Percentiles rank a stretch among this genome's conserved stretches.
phyloP scores from a whole-genome alignment of 1,284 basidiomycete genomes.

The Gomphus bonarii region DNA sequence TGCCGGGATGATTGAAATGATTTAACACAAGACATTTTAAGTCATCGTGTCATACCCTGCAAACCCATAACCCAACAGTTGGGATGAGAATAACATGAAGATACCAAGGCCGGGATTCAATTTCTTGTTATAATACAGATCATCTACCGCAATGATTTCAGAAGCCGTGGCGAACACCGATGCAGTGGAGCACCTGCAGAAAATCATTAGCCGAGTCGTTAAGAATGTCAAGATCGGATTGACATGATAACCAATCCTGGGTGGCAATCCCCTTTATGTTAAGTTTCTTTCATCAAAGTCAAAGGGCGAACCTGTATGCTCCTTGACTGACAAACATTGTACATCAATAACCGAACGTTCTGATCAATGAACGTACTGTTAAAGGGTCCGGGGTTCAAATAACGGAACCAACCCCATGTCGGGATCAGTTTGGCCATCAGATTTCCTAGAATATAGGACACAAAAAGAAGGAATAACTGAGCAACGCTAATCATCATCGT shows the following conservation, averaged over 20 bases:
- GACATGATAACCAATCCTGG: neutral
- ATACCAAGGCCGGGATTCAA: slow-evolving; percentile 27
- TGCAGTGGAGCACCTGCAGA: slow-evolving; percentile 24
- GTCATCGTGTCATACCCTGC: neutral
- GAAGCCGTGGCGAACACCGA: slow-evolving; percentile 15
- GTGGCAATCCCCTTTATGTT: neutral
- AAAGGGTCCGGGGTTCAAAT: slow-evolving; percentile 35
- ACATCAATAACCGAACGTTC: neutral
- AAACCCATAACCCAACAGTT: slow-evolving; percentile 23
- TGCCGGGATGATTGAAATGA: neutral
- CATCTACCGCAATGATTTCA: slow-evolving; percentile 22
- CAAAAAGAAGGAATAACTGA: slow-evolving; percentile 25
- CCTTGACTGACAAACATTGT: neutral
- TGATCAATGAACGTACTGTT: slow-evolving; percentile 18
- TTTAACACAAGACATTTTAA: neutral
- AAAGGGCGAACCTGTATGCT: slow-evolving; percentile 1
- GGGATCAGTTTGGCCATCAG: slow-evolving; percentile 24
- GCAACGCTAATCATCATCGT: slow-evolving; percentile 11
- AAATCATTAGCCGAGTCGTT: slow-evolving; percentile 1
- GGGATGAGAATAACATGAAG: slow-evolving; percentile 23
- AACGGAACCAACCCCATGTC: slow-evolving; percentile 24
- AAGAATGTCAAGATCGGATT: neutral
- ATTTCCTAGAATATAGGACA: slow-evolving; percentile 29
- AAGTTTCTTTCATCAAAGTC: neutral
- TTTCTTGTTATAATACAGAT: slow-evolving; percentile 27